Base-by-base conservation (phyloP, 345 rosid species). In the Hibiscus trionum region DNA sequence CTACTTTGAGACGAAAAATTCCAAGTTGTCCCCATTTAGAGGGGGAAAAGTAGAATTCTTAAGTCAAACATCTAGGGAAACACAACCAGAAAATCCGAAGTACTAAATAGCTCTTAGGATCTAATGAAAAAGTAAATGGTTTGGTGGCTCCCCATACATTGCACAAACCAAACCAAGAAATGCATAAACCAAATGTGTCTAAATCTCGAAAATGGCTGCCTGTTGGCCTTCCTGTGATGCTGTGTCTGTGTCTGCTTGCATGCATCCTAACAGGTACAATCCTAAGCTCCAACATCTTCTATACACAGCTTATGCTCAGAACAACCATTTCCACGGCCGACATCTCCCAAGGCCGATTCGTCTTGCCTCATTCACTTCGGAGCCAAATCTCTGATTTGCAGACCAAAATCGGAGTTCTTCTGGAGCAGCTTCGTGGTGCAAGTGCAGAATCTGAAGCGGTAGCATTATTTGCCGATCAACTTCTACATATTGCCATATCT, bases 401-500 rank as follows among this genome's bases (percentile, higher is more conserved):
- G 76, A 65, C 64, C 11, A 76, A 76, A 52, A 52, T 83, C 2
- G 88, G 86, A 14, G 7, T 52, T 50, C 76, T 88, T 58, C 80
- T 86, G 12, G 63, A 78, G 77, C 81, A 82, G 72, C 68, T 84
- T 53, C 92, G 80, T 55, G 60, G 57, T 53, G 62, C 79, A 14
- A 71, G 53, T 29, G 53, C 80, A 44, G 81, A 81, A 47, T 47
- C 79, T 12, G 60, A 60, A 66, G 55, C 73, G 11, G 24, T 78
- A 11, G 46, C 81, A n/a, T 62, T 63, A 52, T 88, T 86, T 46
- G 79, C 84, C 4, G 77, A 83, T 72, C 87, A 82, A 76, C 81
- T 88, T 75, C 82, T 83, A 66, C 75, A 39, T 31, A 58, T 88
- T 6, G 86, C 87, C 2, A 33, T 82, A 6, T 75, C 81, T 19